Percentiles rank a stretch among this genome's conserved stretches.
These are phyloP conservation scores for Lupinus albus DNA, from an alignment of 306 rosid species.

Conservation along the genomic window DNA sequence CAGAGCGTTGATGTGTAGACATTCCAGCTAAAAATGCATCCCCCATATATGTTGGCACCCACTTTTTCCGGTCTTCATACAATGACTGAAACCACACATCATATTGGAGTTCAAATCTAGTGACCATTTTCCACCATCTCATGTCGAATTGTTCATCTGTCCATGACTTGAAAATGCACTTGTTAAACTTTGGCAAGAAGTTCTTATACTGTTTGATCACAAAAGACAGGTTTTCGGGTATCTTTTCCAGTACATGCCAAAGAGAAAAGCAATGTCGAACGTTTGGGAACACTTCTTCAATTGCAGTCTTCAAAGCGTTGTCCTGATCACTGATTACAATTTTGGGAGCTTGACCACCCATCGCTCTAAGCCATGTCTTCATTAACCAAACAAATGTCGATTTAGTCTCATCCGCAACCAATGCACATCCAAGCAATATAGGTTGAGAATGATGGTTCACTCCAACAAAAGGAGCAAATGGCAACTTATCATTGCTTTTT, in stretches of 20 bases:
- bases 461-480: conserved; percentile 89
- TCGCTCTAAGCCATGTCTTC: conserved; percentile 95
- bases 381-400: conserved; percentile 82
- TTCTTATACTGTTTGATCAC: conserved; percentile 66
- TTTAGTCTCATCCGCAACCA: conserved; percentile 76
- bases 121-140: conserved; percentile 91
- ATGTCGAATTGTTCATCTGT: conserved; percentile 84
- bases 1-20: conserved; percentile 79
- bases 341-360: conserved; percentile 81
- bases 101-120: conserved; percentile 80
- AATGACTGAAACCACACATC: conserved; percentile 68
- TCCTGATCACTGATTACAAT: conserved; percentile 82
- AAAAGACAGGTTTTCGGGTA: conserved; percentile 73
- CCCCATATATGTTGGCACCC: conserved; percentile 82
- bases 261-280: conserved; percentile 80
- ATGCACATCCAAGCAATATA: conserved; percentile 90
- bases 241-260: conserved; percentile 75
- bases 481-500: conserved; percentile 78
- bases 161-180: conserved; percentile 84
- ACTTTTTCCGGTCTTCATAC: conserved; percentile 79
- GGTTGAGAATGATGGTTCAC: conserved; percentile 89
- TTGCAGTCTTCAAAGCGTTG: conserved; percentile 67
- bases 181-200: conserved; percentile 68
- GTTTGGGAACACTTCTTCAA: conserved; percentile 80
- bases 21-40: conserved; percentile 82